Evolutionary conservation across 345 rosid genomes (phyloP).

Genomic region (Dovyalis caffra): DNA sequence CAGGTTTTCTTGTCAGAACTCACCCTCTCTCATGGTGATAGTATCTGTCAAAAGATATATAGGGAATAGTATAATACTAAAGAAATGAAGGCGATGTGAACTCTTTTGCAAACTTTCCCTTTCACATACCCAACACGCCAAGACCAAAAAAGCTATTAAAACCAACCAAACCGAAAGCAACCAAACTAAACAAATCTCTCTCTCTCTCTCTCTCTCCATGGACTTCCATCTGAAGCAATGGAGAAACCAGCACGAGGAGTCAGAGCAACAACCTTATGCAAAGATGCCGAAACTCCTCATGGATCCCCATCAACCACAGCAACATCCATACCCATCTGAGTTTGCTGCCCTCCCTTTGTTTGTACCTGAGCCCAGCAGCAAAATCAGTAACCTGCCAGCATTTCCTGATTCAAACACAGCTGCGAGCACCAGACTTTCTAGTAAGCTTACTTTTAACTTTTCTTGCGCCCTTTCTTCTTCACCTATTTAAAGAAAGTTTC

Average conservation of each 20-base stretch:
- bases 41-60: constrained; percentile 32
- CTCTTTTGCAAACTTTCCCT: constrained; percentile 28
- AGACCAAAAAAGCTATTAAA: constrained; percentile 19
- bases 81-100: too few relatives aligned
- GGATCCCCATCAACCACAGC: constrained; percentile 29
- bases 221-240: constrained; percentile 94
- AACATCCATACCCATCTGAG: constrained; percentile 30
- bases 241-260: constrained; percentile 64
- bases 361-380: constrained; percentile 54
- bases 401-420: constrained; percentile 39
- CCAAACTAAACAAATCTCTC: constrained; percentile 11
- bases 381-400: constrained; percentile 50
- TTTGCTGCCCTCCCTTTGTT: constrained; percentile 75
- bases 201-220: constrained; percentile 45
- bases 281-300: constrained; percentile 72
- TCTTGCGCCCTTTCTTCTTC: not conserved
- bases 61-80: too few relatives aligned
- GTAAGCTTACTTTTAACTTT: constrained; percentile 34
- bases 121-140: too few relatives aligned
- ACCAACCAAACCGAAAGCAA: constrained; percentile 5
- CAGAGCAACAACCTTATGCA: constrained; percentile 57
- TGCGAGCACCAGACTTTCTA: constrained; percentile 43
- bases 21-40: constrained; percentile 21
- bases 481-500: not conserved
- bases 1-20: constrained; percentile 58